Percentiles rank a stretch among this genome's conserved stretches.
Conservation (phyloP, 805 yeast genomes). For the Saturnispora sanitii region DNA sequence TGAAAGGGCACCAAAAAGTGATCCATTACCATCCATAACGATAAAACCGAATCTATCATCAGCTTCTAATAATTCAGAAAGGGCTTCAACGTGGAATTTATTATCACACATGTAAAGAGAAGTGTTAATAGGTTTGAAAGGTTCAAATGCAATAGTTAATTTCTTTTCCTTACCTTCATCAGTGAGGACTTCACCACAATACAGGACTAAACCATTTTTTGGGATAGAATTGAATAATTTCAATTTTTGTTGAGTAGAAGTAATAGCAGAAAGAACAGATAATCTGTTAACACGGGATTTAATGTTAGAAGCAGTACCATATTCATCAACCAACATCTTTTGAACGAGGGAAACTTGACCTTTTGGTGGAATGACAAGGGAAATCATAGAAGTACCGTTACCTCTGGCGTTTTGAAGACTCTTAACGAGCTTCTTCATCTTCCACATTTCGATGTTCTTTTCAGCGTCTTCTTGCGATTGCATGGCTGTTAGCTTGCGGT, state of each 20-base stretch:
- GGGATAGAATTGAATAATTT: conserved; percentile 87
- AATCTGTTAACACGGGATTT: conserved; percentile 95
- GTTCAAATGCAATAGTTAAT: conserved; percentile 94
- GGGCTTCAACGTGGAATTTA: conserved; percentile 96
- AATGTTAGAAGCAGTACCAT: conserved; percentile 97
- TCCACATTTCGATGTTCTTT: conserved; percentile 97
- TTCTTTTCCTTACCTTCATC: conserved; percentile 97
- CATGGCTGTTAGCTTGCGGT: conserved; percentile 19
- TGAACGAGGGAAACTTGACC: conserved; percentile 83
- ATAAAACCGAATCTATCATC: conserved; percentile 97
- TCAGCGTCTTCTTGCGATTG: conserved; percentile 73
- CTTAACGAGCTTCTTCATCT: conserved; percentile 89
- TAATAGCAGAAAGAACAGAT: conserved; percentile 92
- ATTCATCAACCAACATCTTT: conserved; percentile 94
- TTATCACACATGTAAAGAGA: conserved; percentile 92
- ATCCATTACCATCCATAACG: conserved; percentile 99
- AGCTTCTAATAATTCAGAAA: conserved; percentile 84
- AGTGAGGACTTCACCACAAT: conserved; percentile 97
- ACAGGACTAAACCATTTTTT: conserved; percentile 86
- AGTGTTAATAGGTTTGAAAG: conserved; percentile 98
- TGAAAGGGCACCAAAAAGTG: conserved; percentile 86
- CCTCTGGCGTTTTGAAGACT: conserved; percentile 88
- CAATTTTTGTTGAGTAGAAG: conserved; percentile 94
- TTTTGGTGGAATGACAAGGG: conserved; percentile 89
- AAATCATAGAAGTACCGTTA: conserved; percentile 98